phyloP scores from a whole-genome alignment of 2,329 filamentous ascomycete species.

The Didymella arachidicola region DNA sequence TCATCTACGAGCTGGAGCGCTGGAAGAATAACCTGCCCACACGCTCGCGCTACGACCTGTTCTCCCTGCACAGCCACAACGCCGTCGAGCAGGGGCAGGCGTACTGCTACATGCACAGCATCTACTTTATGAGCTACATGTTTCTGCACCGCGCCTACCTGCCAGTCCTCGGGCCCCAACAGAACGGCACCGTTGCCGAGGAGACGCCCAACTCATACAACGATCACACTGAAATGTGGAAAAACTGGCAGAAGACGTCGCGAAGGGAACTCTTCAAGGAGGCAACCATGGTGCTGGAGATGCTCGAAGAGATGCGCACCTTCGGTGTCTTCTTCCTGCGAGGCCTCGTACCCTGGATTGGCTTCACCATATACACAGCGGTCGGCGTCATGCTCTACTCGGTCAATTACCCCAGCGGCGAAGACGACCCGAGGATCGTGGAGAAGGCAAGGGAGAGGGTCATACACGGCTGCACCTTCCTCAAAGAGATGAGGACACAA shows the following conservation, averaged over 20 bases:
- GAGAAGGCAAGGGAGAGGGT: conserved; percentile 46
- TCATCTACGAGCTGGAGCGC: conserved; percentile 45
- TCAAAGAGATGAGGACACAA: conserved; percentile 53
- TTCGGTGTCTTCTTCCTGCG: conserved; percentile 53
- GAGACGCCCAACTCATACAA: conserved; percentile 45
- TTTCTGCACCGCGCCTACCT: conserved; percentile 53
- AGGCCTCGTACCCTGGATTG: conserved; percentile 53
- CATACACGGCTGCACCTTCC: conserved; percentile 48
- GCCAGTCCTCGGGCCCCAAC: conserved; percentile 48
- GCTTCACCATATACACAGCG: conserved; percentile 53
- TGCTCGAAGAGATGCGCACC: conserved; percentile 53
- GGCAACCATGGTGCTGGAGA: conserved; percentile 49
- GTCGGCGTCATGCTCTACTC: conserved; percentile 53
- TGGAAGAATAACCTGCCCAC: conserved; percentile 49
- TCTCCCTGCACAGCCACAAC: conserved; percentile 52
- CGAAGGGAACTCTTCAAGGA: conserved; percentile 49
- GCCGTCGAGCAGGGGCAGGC: conserved; percentile 54
- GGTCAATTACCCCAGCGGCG: conserved; percentile 48
- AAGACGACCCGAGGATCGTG: conserved; percentile 45
- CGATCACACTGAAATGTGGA: conserved; percentile 47
- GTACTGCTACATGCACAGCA: conserved; percentile 54
- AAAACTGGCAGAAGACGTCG: conserved; percentile 48
- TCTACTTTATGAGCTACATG: conserved; percentile 54
- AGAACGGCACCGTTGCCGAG: conserved; percentile 36
- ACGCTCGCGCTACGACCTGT: conserved; percentile 50